Conservation (phyloP, 2,329 filamentous ascomycete species). For the Aspergillus carbonarius region DNA sequence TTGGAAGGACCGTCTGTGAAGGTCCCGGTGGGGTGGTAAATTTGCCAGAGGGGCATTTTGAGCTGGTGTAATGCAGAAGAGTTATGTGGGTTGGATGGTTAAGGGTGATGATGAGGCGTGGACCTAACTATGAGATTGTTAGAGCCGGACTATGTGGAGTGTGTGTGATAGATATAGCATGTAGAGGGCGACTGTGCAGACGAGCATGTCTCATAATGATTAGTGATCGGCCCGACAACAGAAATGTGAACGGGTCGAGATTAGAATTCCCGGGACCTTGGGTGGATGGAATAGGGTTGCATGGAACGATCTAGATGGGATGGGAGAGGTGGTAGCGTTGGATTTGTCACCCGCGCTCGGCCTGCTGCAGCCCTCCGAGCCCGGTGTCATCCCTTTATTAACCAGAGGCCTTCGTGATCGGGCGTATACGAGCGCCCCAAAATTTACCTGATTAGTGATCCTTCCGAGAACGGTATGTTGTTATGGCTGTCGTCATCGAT, state of each 20-base stretch:
- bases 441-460: neutral
- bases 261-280: neutral
- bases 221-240: neutral
- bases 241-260: neutral
- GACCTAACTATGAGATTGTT: too few relatives aligned
- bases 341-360: neutral
- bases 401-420: neutral
- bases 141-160: too few relatives aligned
- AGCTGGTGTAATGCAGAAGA: neutral
- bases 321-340: neutral
- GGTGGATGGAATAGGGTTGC: neutral
- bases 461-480: neutral
- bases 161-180: neutral
- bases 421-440: neutral
- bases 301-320: neutral
- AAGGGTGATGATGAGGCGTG: neutral
- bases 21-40: slow-evolving; percentile 19
- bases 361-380: neutral
- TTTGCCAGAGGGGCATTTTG: slow-evolving; percentile 13
- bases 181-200: neutral
- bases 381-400: neutral
- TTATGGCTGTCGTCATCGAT: neutral
- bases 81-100: neutral
- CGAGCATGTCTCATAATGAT: neutral
- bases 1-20: slow-evolving; percentile 13